A percentile compares a stretch with the other conserved stretches of the same genome.
These are phyloP conservation scores for Porcisia hertigi DNA, from an alignment of 208 protist genomes.

Conservation along the genomic window DNA sequence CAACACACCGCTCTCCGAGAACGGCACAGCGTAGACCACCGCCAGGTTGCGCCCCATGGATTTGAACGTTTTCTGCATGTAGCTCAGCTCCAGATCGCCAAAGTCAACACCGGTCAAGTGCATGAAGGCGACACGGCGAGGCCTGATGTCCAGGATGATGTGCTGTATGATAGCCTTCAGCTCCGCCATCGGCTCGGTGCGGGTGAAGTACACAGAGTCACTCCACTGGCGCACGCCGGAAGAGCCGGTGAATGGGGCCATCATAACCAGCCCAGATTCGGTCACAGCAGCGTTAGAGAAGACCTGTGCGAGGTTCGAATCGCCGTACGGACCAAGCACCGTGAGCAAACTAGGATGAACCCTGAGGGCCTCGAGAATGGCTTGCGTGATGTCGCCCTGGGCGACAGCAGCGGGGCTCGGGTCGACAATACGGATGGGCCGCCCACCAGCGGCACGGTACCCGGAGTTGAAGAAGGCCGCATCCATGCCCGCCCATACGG, in stretches of 20 bases:
- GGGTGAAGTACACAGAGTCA: constrained; percentile 41
- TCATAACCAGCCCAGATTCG: constrained; percentile 23
- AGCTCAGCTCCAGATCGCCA: constrained; percentile 21
- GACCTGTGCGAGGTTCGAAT: neutral
- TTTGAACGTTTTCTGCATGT: neutral
- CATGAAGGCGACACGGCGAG: constrained; percentile 54
- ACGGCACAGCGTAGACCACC: neutral
- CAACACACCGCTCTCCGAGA: constrained; percentile 4
- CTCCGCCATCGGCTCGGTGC: constrained; percentile 37
- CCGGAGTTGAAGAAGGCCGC: constrained; percentile 26
- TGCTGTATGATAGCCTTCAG: constrained; percentile 36
- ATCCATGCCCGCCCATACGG: constrained; percentile 28
- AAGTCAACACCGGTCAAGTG: constrained; percentile 40
- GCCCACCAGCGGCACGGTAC: constrained; percentile 13
- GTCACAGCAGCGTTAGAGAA: constrained; percentile 14
- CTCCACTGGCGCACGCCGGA: constrained; percentile 39
- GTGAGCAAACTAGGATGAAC: constrained; percentile 10
- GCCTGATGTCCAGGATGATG: constrained; percentile 26
- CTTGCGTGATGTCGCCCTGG: constrained; percentile 2
- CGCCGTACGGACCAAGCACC: constrained; percentile 36
- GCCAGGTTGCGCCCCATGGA: neutral
- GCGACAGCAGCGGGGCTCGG: neutral
- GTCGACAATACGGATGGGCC: constrained; percentile 21
- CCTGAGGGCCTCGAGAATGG: neutral
- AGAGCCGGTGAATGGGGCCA: constrained; percentile 47